A percentile compares a stretch with the other conserved stretches of the same genome.
Conservation (phyloP, 2,329 filamentous ascomycete genomes). For the Didymella lethalis region DNA sequence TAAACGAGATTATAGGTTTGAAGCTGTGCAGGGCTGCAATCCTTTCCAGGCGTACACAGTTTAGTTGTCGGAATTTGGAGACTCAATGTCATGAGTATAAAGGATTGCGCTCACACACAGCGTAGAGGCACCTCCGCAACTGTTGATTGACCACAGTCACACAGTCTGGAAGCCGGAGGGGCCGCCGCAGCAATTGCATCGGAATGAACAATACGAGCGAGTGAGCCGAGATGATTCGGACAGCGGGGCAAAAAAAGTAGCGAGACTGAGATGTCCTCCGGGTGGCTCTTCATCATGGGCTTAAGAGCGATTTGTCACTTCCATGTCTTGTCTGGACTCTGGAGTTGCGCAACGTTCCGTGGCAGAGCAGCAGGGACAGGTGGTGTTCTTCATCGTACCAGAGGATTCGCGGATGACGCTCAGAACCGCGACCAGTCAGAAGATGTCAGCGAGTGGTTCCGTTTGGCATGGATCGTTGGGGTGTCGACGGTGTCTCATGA, state of each 20-base stretch:
- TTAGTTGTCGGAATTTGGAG: not conserved
- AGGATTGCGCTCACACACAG: not conserved
- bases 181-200: not conserved
- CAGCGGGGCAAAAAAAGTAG: constrained; percentile 7
- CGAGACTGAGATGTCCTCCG: not conserved
- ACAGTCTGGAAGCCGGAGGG: not conserved
- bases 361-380: not conserved
- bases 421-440: not conserved
- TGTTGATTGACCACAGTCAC: constrained; percentile 2
- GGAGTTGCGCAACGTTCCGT: constrained; percentile 1
- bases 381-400: not conserved
- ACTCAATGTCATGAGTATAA: not conserved
- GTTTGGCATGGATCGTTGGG: not conserved
- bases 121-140: not conserved
- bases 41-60: not conserved
- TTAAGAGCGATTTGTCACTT: not conserved
- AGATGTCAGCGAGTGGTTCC: not conserved
- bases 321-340: not conserved
- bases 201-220: constrained; percentile 16
- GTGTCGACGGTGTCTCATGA: constrained; percentile 6
- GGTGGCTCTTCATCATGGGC: not conserved
- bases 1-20: not conserved
- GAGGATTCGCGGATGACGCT: not conserved
- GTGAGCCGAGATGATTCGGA: constrained; percentile 7
- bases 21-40: not conserved